phyloP scores from a whole-genome alignment of 805 yeast genomes.

The Starmerella sirachaensis region DNA sequence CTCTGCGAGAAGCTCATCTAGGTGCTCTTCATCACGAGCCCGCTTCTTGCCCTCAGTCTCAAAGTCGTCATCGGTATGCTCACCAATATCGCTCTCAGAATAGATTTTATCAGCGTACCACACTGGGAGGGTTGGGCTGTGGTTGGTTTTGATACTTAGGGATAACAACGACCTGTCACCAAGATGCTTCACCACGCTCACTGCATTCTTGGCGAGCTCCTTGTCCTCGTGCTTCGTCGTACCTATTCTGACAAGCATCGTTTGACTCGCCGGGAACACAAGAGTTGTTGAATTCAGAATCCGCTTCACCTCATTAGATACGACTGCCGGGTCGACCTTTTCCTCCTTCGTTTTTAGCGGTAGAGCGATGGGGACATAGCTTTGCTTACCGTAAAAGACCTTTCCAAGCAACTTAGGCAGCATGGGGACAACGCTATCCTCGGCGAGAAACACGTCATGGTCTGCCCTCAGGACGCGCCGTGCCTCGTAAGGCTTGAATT shows the following conservation, averaged over 20 bases:
- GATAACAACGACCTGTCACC: constrained; percentile 25
- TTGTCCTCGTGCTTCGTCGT: constrained; percentile 34
- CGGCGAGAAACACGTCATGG: constrained; percentile 71
- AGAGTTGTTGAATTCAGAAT: constrained; percentile 47
- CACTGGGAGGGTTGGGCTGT: constrained; percentile 77
- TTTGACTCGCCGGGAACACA: constrained; percentile 62
- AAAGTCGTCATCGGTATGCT: constrained; percentile 30
- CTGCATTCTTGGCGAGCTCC: constrained; percentile 49
- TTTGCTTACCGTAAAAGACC: constrained; percentile 53
- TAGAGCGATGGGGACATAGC: constrained; percentile 56
- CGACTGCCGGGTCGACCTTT: constrained; percentile 39
- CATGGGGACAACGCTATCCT: constrained; percentile 65
- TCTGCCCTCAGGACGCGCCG: constrained; percentile 59
- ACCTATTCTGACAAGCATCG: constrained; percentile 58
- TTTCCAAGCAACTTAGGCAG: constrained; percentile 79
- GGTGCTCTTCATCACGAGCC: constrained; percentile 28
- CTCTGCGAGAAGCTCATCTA: constrained; percentile 73
- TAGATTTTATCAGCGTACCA: constrained; percentile 49
- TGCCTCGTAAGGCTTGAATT: constrained; percentile 78
- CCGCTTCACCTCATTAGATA: constrained; percentile 48
- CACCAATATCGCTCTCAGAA: constrained; percentile 38
- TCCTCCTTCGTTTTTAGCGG: constrained; percentile 24
- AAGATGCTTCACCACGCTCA: constrained; percentile 42
- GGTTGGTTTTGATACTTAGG: constrained; percentile 52
- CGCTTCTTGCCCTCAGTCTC: constrained; percentile 25